Evolutionary conservation across 352 stramenopile species (phyloP).

Genomic region (Phytophthora sp.): DNA sequence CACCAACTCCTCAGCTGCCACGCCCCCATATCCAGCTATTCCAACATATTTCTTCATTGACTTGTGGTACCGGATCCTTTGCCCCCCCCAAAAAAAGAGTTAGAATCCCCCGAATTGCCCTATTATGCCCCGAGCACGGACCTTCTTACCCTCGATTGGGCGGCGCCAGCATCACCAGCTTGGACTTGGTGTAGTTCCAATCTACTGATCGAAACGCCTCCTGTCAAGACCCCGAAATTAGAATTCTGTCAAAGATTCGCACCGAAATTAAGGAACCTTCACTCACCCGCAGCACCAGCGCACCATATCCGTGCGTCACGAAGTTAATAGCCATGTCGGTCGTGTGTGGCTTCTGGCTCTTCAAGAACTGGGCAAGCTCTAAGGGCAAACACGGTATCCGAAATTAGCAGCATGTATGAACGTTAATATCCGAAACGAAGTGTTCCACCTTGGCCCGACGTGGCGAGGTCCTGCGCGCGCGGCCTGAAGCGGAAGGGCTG

Average conservation of each 20-base stretch:
- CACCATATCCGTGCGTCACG: slow-evolving; percentile 76
- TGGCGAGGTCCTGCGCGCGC: slow-evolving; percentile 42
- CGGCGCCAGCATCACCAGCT: slow-evolving; percentile 76
- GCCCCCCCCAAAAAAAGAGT: neutral
- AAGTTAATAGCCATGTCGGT: slow-evolving; percentile 66
- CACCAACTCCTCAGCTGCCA: slow-evolving; percentile 65
- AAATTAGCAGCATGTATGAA: neutral
- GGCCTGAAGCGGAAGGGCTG: slow-evolving; percentile 60
- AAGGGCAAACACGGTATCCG: neutral
- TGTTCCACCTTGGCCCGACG: slow-evolving; percentile 41
- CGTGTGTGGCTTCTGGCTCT: slow-evolving; percentile 66
- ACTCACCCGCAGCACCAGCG: slow-evolving; percentile 65
- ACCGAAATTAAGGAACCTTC: slow-evolving; percentile 5
- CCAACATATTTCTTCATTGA: slow-evolving; percentile 65
- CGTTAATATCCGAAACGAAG: no score
- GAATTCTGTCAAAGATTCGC: no score
- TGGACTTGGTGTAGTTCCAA: slow-evolving; percentile 76
- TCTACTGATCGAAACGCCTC: slow-evolving; percentile 76
- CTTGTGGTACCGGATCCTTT: slow-evolving; percentile 68
- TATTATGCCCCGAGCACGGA: neutral
- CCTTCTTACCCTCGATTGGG: slow-evolving; percentile 64
- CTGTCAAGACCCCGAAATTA: slow-evolving; percentile 32
- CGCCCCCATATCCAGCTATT: slow-evolving; percentile 58
- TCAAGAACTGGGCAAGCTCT: slow-evolving; percentile 60
- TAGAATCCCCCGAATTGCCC: neutral